Conservation (phyloP, 352 stramenopile species). For the Blastocystis sp. region DNA sequence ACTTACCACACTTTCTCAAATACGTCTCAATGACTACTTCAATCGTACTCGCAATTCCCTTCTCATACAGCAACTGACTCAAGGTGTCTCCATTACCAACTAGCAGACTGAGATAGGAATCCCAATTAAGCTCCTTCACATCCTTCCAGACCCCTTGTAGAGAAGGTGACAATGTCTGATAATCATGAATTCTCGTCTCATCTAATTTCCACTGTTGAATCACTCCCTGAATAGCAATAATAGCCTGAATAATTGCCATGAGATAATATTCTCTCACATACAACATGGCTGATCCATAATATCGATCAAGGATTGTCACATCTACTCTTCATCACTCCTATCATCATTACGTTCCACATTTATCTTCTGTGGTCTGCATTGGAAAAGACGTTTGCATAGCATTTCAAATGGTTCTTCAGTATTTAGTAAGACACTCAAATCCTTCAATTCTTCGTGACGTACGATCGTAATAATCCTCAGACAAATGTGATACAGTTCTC, state of each 20-base stretch:
- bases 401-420: conserved; percentile 14
- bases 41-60: not conserved
- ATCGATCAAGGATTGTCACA: not conserved
- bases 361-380: not conserved
- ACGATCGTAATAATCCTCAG: too few relatives aligned
- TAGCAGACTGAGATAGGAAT: not conserved
- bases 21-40: not conserved
- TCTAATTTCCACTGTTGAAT: not conserved
- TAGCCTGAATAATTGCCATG: not conserved
- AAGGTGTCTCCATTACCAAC: not conserved
- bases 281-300: not conserved
- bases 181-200: not conserved
- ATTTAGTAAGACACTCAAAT: too few relatives aligned
- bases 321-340: not conserved
- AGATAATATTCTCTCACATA: not conserved
- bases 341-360: not conserved
- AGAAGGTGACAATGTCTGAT: not conserved
- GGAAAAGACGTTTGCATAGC: not conserved
- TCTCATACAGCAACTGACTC: not conserved
- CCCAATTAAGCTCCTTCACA: not conserved
- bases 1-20: conserved; percentile 36
- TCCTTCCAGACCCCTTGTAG: not conserved
- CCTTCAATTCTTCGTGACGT: too few relatives aligned
- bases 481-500: too few relatives aligned
- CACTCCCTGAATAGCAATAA: not conserved